Evolutionary conservation across 2,329 filamentous ascomycete species (phyloP).

Genomic region (Sphaerostilbella broomeana): DNA sequence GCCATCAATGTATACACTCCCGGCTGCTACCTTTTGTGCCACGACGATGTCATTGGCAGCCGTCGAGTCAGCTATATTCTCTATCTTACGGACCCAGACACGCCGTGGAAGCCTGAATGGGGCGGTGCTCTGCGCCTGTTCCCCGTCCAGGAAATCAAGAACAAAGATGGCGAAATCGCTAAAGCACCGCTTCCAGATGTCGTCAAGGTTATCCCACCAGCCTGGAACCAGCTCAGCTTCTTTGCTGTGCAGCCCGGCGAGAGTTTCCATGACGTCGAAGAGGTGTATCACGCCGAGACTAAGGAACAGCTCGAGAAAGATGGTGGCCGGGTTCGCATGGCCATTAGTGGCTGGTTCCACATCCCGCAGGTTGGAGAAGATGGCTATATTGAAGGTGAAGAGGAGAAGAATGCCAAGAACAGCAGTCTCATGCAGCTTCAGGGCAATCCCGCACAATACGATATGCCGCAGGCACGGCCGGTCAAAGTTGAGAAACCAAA

Average conservation of each 20-base stretch:
- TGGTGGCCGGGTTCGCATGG: conserved; percentile 82
- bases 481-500: conserved; percentile 37
- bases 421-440: conserved; percentile 91
- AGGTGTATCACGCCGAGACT: conserved; percentile 72
- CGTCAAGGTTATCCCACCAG: conserved; percentile 78
- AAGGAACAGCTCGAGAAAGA: conserved; percentile 58
- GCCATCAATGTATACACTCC: conserved; percentile 98
- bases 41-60: conserved; percentile 98
- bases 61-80: conserved; percentile 94
- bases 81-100: conserved; percentile 89
- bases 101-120: conserved; percentile 84
- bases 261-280: conserved; percentile 98
- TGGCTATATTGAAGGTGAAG: conserved; percentile 79
- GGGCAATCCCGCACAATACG: conserved; percentile 84
- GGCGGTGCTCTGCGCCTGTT: conserved; percentile 87
- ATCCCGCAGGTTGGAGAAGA: conserved; percentile 94
- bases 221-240: conserved; percentile 96
- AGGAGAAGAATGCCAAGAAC: conserved; percentile 80
- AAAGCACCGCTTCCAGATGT: conserved; percentile 75
- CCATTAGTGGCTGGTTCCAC: conserved; percentile 98
- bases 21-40: conserved; percentile 89
- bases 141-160: conserved; percentile 57
- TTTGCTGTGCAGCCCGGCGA: conserved; percentile 97
- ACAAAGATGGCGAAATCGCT: conserved; percentile 63
- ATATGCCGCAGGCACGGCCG: conserved; percentile 63